Conservation (phyloP, 1,139 yeast genomes). For the Yamadazyma siamensis region DNA sequence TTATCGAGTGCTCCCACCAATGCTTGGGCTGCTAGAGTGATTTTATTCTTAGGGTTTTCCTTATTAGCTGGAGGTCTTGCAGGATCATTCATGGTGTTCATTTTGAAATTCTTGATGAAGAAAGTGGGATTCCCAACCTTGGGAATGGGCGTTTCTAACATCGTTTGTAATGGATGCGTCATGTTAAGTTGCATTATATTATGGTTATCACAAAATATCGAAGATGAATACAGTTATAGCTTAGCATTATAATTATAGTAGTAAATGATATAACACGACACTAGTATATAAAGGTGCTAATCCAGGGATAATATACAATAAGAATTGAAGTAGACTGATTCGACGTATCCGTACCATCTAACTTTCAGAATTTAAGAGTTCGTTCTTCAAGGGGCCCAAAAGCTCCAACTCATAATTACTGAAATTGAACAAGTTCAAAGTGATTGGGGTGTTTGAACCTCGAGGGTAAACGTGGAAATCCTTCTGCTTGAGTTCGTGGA, state of each 20-base stretch:
- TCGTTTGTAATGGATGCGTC: constrained; percentile 72
- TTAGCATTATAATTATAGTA: constrained; percentile 56
- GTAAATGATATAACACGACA: no score
- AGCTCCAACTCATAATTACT: constrained; percentile 51
- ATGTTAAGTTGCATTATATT: constrained; percentile 84
- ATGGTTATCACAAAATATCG: constrained; percentile 93
- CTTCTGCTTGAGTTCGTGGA: constrained; percentile 60
- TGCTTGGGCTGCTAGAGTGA: constrained; percentile 92
- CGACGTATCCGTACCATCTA: neutral
- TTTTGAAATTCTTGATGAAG: constrained; percentile 77
- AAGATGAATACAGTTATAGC: constrained; percentile 92
- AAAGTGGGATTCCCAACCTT: constrained; percentile 81
- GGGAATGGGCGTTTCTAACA: constrained; percentile 92
- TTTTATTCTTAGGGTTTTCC: constrained; percentile 88
- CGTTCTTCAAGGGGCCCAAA: constrained; percentile 42
- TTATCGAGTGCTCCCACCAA: constrained; percentile 51
- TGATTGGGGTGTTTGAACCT: constrained; percentile 39
- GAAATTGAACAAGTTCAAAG: constrained; percentile 49
- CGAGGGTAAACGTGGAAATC: constrained; percentile 61
- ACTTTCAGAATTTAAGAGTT: constrained; percentile 18
- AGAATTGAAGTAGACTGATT: neutral
- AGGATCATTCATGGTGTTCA: constrained; percentile 84
- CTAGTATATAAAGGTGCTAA: no score
- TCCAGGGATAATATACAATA: no score
- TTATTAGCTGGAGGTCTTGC: constrained; percentile 92